Conservation (phyloP, 495 filamentous ascomycete species). For the Bryoglossum gracile region DNA sequence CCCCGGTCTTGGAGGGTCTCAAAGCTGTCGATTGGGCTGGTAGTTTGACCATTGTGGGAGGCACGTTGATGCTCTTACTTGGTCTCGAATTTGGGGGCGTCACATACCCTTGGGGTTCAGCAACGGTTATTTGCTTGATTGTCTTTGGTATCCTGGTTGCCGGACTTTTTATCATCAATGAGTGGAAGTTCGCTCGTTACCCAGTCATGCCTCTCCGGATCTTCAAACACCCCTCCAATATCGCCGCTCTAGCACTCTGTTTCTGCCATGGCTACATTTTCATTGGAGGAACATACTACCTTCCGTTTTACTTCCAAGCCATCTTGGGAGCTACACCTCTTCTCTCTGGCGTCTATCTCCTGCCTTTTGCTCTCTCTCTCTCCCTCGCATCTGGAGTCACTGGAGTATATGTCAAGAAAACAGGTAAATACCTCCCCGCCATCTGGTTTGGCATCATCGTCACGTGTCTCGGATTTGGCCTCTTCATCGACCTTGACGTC, state of each 20-base stretch:
- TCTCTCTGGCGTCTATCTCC: constrained; percentile 66
- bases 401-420: constrained; percentile 65
- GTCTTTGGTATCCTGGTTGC: constrained; percentile 60
- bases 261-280: constrained; percentile 64
- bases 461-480: constrained; percentile 56
- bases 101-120: constrained; percentile 61
- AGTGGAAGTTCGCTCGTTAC: constrained; percentile 62
- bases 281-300: constrained; percentile 63
- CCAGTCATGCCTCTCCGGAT: constrained; percentile 69
- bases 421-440: constrained; percentile 43
- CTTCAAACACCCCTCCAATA: constrained; percentile 52
- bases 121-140: constrained; percentile 67
- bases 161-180: constrained; percentile 54
- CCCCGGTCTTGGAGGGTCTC: constrained; percentile 58
- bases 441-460: constrained; percentile 49
- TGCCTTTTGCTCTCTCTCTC: constrained; percentile 64
- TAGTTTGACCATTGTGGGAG: constrained; percentile 58
- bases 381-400: constrained; percentile 53
- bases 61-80: constrained; percentile 71
- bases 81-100: constrained; percentile 72
- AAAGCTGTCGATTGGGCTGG: constrained; percentile 70
- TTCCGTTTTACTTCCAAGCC: constrained; percentile 72
- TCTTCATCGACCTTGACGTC: constrained; percentile 52
- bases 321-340: constrained; percentile 65
- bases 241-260: constrained; percentile 46